These are phyloP conservation scores for Rhinocladiella similis DNA, from an alignment of 2,329 filamentous ascomycete genomes.

Conservation along the genomic window DNA sequence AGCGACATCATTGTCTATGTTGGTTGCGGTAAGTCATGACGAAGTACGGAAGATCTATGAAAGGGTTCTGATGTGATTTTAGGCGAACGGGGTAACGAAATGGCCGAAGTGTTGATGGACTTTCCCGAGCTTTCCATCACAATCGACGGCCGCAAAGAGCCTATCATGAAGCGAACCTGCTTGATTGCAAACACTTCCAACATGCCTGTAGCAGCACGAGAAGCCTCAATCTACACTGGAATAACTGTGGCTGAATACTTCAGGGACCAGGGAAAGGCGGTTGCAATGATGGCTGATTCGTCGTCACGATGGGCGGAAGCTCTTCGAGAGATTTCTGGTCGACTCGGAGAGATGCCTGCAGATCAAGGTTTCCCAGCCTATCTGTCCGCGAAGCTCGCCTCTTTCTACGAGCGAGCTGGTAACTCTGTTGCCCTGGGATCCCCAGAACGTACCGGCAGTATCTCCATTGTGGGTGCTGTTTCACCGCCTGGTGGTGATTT, in stretches of 20 bases:
- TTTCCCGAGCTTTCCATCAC: conserved; percentile 98
- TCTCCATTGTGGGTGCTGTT: conserved; percentile 97
- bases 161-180: conserved; percentile 99
- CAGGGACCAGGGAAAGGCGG: conserved; percentile 92
- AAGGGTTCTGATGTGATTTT: too few species aligned
- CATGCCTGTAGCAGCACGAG: conserved; percentile 97
- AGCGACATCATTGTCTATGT: conserved; percentile 99
- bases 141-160: conserved; percentile 89
- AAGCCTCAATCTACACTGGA: conserved; percentile 97
- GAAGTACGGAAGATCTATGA: too few species aligned
- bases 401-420: conserved; percentile 98
- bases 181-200: conserved; percentile 99
- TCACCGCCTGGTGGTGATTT: conserved; percentile 98
- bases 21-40: conserved; percentile 47
- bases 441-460: conserved; percentile 83
- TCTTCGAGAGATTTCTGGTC: conserved; percentile 96
- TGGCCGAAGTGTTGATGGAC: conserved; percentile 99
- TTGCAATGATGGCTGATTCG: conserved; percentile 99
- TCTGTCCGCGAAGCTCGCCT: conserved; percentile 91
- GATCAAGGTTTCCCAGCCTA: conserved; percentile 99
- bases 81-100: conserved; percentile 96
- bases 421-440: conserved; percentile 82
- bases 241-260: conserved; percentile 97
- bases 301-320: conserved; percentile 98
- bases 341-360: conserved; percentile 98